Evolutionary conservation across 1,139 yeast genomes (phyloP).

Genomic region (Yamadazyma atlantica): DNA sequence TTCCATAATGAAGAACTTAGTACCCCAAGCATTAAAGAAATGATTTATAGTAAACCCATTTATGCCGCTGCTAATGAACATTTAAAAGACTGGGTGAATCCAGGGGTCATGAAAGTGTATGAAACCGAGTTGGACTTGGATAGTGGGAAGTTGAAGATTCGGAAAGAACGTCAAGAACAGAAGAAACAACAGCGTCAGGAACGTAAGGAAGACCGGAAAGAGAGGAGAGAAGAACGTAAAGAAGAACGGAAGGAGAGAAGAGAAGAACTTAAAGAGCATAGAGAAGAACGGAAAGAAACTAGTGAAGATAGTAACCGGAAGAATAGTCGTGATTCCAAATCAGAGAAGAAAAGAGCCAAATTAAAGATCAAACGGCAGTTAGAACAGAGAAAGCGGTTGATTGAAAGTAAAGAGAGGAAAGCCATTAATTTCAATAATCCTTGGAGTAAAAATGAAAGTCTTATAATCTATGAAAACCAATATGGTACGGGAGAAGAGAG

Average conservation of each 20-base stretch:
- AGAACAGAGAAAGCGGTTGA: conserved; percentile 8
- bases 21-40: conserved; percentile 37
- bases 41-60: conserved; percentile 42
- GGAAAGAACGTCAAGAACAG: conserved; percentile 12
- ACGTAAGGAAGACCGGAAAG: conserved; percentile 8
- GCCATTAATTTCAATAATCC: conserved; percentile 14
- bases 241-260: conserved; percentile 6
- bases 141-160: conserved; percentile 16
- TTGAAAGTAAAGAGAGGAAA: conserved; percentile 13
- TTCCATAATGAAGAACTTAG: conserved; percentile 39
- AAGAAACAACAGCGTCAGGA: conserved; percentile 3
- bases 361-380: conserved; percentile 9
- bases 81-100: conserved; percentile 20
- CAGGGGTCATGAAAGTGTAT: conserved; percentile 18
- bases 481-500: conserved; percentile 7
- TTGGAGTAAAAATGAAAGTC: conserved; percentile 10
- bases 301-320: conserved; percentile 2
- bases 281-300: conserved; percentile 10
- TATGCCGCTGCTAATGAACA: conserved; percentile 42
- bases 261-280: conserved; percentile 7
- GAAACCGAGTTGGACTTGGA: conserved; percentile 18
- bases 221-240: conserved; percentile 14
- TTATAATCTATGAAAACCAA: conserved; percentile 6
- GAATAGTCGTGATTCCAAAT: conserved; percentile 2
- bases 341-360: conserved; percentile 7